Percentiles rank a stretch among this genome's conserved stretches.
Conservation (phyloP, 768 basidiomycete genomes). For the Amanita pseudoporphyria region DNA sequence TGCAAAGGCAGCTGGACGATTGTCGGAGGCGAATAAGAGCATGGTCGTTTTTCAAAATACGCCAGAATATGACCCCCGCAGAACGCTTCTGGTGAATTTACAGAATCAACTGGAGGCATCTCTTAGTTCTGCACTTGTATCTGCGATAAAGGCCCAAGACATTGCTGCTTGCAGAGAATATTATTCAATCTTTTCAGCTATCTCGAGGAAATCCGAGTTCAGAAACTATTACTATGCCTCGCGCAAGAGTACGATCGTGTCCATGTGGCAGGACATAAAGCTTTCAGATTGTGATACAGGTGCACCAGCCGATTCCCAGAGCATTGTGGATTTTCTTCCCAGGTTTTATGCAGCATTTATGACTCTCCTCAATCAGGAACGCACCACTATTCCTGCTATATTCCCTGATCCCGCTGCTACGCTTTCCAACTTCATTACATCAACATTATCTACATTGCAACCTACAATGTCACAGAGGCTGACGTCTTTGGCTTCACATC, state of each 20-base stretch:
- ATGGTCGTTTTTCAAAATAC: constrained; percentile 93
- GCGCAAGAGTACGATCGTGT: constrained; percentile 52
- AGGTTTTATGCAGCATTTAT: constrained; percentile 68
- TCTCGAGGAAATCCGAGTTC: constrained; percentile 89
- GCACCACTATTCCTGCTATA: constrained; percentile 66
- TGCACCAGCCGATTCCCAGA: constrained; percentile 18
- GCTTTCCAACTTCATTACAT: constrained; percentile 74
- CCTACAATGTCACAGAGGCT: constrained; percentile 81
- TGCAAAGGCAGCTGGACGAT: constrained; percentile 82
- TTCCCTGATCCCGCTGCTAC: constrained; percentile 79
- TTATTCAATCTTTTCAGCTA: constrained; percentile 81
- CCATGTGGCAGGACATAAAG: constrained; percentile 55
- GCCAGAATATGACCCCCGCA: constrained; percentile 80
- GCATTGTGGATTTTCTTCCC: constrained; percentile 60
- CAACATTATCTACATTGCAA: constrained; percentile 67
- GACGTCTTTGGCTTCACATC: constrained; percentile 52
- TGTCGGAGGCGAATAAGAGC: constrained; percentile 81
- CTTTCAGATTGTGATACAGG: constrained; percentile 44
- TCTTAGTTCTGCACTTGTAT: constrained; percentile 82
- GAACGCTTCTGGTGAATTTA: constrained; percentile 79
- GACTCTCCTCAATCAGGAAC: constrained; percentile 58
- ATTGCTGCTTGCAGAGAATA: constrained; percentile 65
- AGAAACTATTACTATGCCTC: constrained; percentile 91
- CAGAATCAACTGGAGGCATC: constrained; percentile 95
- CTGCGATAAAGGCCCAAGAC: constrained; percentile 77